Base-by-base conservation (phyloP, 192 early-diverging fungal genomes). In the Glomus cerebriforme region DNA sequence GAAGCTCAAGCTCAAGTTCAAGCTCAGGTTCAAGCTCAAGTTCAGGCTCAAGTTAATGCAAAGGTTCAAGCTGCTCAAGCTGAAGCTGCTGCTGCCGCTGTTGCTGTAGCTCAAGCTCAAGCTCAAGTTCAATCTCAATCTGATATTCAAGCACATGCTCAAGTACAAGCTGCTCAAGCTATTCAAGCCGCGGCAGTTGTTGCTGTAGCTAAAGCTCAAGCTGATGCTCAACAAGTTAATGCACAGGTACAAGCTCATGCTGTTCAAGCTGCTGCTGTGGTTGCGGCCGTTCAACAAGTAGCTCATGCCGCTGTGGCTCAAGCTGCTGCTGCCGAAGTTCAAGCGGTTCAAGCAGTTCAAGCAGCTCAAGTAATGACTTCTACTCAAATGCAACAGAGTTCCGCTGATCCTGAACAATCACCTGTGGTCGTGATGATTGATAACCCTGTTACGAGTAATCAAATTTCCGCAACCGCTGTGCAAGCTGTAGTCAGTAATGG, bases 121-220 rank as follows among this genome's bases (percentile, higher is more conserved):
- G 59, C 34, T 37, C 43, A 62, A 62, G 26, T 3, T 58, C 47
- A 43, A 12, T 12, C 39, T 12, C 39, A 43, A 43, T 0, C 12
- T 17, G 47, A 72, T 49, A 29, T 7, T 12, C 72, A 72, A 19
- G 69, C 8, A 0, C 73, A 59, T 22, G 73, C 73, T 1, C 58
- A 73, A 49, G 26, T n/a, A 45, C 22, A 59, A 54, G 24, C 75
- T 64, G 31, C 24, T 59, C 71, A 73, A 58, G 47, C 71, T 19
- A 47, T 47, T 54, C 37, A 31, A 19, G 47, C 17, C 17, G 58
- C 39, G 1, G 47, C 12, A 31, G 10, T 12, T 6, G 70, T 31
- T 32, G 74, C 22, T 59, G 35, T 63, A 3, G 74, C n/a, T 19
- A 22, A 60, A 22, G 59, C 74, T 35, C 74, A 77, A 77, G 75